Evolutionary conservation across 148 eudicot genomes (phyloP).

Genomic region (Tetragonia tetragonoides): DNA sequence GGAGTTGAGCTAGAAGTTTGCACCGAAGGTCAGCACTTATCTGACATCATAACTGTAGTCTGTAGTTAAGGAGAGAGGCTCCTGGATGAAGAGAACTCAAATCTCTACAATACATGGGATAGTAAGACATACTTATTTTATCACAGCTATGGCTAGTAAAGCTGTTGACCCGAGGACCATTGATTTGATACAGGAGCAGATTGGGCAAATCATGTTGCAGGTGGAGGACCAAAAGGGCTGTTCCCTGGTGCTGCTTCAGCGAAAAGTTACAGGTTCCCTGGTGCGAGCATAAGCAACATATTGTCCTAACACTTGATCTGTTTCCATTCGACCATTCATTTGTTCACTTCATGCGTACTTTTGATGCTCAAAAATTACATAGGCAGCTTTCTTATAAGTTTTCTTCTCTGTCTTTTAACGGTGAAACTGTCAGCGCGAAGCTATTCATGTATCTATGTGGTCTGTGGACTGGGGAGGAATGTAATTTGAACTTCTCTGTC

Average conservation of each 20-base stretch:
- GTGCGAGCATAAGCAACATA: too few species aligned
- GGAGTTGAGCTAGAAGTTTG: conserved; percentile 60
- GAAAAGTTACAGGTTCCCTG: background rate
- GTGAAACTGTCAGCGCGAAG: too few species aligned
- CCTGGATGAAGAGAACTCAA: conserved; percentile 49
- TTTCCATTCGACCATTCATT: too few species aligned
- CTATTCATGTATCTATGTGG: too few species aligned
- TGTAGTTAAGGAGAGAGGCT: conserved; percentile 60
- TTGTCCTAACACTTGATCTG: too few species aligned
- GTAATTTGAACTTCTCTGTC: too few species aligned
- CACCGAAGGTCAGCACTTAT: conserved; percentile 48
- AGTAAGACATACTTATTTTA: background rate
- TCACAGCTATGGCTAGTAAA: conserved; percentile 43
- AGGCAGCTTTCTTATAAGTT: too few species aligned
- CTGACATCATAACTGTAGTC: conserved; percentile 58
- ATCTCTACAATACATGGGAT: conserved; percentile 35
- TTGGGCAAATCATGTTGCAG: background rate
- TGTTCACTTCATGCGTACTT: too few species aligned
- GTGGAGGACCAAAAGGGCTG: background rate
- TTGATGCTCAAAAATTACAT: too few species aligned
- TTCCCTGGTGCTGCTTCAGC: background rate
- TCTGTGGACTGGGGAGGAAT: too few species aligned
- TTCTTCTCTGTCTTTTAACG: too few species aligned
- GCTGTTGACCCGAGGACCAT: conserved; percentile 46
- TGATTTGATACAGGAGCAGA: conserved; percentile 9